phyloP scores from a whole-genome alignment of 2,329 filamentous ascomycete species.

The Thermoascus crustaceus region DNA sequence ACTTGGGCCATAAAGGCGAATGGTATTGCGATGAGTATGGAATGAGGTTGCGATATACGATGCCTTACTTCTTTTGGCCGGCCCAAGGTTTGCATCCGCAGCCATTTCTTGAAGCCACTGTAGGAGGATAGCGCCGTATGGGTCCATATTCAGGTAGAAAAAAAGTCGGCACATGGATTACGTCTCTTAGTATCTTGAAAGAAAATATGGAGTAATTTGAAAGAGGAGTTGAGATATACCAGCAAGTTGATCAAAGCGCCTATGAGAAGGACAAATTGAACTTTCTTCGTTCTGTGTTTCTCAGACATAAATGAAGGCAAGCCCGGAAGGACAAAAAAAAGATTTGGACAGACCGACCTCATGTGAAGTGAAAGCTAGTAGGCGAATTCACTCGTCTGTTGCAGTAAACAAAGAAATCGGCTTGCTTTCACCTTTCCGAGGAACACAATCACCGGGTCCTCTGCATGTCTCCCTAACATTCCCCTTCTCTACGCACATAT shows the following conservation, averaged over 20 bases:
- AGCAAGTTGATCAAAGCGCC: no score
- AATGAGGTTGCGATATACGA: conserved; percentile 12
- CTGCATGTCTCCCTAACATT: not conserved
- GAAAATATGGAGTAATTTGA: no score
- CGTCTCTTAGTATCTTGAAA: no score
- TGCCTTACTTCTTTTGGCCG: conserved; percentile 8
- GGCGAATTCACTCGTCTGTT: conserved; percentile 4
- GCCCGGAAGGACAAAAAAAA: conserved; percentile 2
- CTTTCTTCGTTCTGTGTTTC: no score
- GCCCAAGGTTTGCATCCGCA: conserved; percentile 4
- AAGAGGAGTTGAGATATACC: no score
- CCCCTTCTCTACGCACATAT: no score
- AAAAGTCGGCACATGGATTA: no score
- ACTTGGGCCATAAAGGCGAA: conserved; percentile 14
- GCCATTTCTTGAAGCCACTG: conserved; percentile 7
- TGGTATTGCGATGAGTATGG: conserved; percentile 10
- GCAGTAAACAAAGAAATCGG: conserved; percentile 8
- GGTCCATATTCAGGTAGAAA: conserved; percentile 8
- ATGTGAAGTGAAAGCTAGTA: conserved; percentile 1
- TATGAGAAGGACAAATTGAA: no score
- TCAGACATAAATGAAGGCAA: conserved; percentile 3
- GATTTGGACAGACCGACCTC: not conserved
- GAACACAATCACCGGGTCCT: not conserved
- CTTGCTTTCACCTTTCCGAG: conserved; percentile 2
- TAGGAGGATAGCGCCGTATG: conserved; percentile 4